Evolutionary conservation across 192 early-diverging fungal genomes (phyloP).

Genomic region (Pilobolus umbonatus): DNA sequence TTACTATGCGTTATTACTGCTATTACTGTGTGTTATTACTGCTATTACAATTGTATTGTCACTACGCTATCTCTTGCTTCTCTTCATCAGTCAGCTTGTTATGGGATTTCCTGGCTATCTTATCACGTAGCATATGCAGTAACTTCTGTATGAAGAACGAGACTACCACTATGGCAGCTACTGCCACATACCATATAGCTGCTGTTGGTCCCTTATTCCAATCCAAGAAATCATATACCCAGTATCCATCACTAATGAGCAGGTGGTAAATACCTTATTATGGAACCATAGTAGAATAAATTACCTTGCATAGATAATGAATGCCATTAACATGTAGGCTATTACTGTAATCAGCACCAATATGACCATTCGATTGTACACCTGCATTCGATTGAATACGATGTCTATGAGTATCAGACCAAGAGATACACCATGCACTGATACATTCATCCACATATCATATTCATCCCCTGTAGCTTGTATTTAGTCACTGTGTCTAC

Average conservation of each 20-base stretch:
- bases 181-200: constrained; percentile 28
- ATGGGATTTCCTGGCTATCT: constrained; percentile 22
- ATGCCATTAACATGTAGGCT: constrained; percentile 30
- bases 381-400: constrained; percentile 26
- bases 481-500: no score
- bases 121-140: constrained; percentile 26
- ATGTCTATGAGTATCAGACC: constrained; percentile 32
- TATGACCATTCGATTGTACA: constrained; percentile 15
- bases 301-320: constrained; percentile 31
- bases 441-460: constrained; percentile 16
- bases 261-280: not conserved
- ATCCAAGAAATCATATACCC: constrained; percentile 35
- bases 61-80: no score
- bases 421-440: constrained; percentile 31
- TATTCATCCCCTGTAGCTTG: no score
- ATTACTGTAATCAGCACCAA: constrained; percentile 11
- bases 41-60: no score
- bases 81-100: no score
- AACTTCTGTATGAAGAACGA: constrained; percentile 24
- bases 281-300: not conserved
- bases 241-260: constrained; percentile 18
- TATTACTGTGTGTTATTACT: no score
- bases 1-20: no score
- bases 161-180: constrained; percentile 18
- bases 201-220: constrained; percentile 26